A percentile compares a stretch with the other conserved stretches of the same genome.
These are phyloP conservation scores for Annulohypoxylon nitens DNA, from an alignment of 495 filamentous ascomycete species.

Conservation along the genomic window DNA sequence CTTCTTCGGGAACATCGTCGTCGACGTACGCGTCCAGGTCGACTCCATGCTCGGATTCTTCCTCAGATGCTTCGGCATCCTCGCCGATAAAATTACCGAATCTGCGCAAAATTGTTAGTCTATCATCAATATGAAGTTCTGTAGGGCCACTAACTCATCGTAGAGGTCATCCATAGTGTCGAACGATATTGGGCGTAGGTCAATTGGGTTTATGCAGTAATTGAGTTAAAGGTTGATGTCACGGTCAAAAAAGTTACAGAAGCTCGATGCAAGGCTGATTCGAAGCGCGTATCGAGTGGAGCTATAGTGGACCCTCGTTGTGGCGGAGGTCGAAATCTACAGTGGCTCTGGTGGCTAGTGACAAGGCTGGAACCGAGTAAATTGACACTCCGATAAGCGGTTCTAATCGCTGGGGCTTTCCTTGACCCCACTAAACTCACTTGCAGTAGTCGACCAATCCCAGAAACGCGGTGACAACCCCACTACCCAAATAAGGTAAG, in stretches of 20 bases:
- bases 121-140: neutral
- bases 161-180: slow-evolving; percentile 82
- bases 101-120: slow-evolving; percentile 61
- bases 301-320: slow-evolving; percentile 10
- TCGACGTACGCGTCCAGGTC: slow-evolving; percentile 83
- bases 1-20: slow-evolving; percentile 75
- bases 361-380: slow-evolving; percentile 37
- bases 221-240: slow-evolving; percentile 37
- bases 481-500: slow-evolving; percentile 31
- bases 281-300: slow-evolving; percentile 18
- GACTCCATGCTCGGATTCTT: slow-evolving; percentile 81
- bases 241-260: slow-evolving; percentile 49
- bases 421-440: slow-evolving; percentile 10
- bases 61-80: slow-evolving; percentile 84
- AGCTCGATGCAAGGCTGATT: slow-evolving; percentile 44
- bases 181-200: slow-evolving; percentile 17
- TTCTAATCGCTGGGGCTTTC: slow-evolving; percentile 19
- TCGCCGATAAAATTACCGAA: slow-evolving; percentile 98
- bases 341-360: slow-evolving; percentile 29
- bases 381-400: slow-evolving; percentile 33
- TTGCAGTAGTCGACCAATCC: slow-evolving; percentile 23
- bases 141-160: slow-evolving; percentile 72
- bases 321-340: slow-evolving; percentile 37
- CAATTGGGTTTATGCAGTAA: slow-evolving; percentile 25
- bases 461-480: slow-evolving; percentile 19